phyloP scores from a whole-genome alignment of 2,329 filamentous ascomycete species.

The Colletotrichum sp. region DNA sequence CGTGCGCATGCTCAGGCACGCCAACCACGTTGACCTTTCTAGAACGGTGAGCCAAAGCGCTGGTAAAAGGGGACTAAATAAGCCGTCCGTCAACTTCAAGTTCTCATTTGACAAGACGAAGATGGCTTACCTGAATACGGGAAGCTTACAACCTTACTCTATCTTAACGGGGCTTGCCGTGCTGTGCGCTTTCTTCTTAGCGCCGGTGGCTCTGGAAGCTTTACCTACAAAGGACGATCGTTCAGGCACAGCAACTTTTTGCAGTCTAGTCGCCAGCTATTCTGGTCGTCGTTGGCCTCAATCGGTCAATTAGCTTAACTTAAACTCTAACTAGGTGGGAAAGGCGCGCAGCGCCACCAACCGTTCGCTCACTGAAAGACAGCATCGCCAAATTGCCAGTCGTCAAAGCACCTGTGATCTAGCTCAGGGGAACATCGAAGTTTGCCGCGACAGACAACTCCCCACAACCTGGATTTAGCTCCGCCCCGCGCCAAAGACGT shows the following conservation, averaged over 20 bases:
- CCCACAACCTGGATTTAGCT: not conserved
- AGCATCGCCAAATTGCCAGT: not conserved
- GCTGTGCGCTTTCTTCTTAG: not conserved
- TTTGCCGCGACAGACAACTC: not conserved
- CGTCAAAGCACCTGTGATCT: not conserved
- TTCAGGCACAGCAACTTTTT: not conserved
- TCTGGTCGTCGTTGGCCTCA: not conserved
- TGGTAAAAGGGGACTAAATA: not conserved
- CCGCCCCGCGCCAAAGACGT: not conserved
- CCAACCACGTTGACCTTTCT: not conserved
- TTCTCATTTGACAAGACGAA: not conserved
- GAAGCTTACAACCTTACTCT: not conserved
- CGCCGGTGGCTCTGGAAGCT: not conserved
- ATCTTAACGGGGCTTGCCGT: not conserved
- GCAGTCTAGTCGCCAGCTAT: not conserved
- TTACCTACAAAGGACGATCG: not conserved
- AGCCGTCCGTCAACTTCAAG: not conserved
- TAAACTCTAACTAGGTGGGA: not conserved
- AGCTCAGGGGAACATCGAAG: not conserved
- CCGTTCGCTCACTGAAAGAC: not conserved
- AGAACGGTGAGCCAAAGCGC: not conserved
- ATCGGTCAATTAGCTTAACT: not conserved
- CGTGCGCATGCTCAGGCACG: not conserved
- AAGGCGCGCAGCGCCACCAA: not conserved
- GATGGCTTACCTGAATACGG: not conserved